A percentile compares a stretch with the other conserved stretches of the same genome.
Evolutionary conservation across 139 green algal species (phyloP).

Genomic region (Coelastrella sp.): DNA sequence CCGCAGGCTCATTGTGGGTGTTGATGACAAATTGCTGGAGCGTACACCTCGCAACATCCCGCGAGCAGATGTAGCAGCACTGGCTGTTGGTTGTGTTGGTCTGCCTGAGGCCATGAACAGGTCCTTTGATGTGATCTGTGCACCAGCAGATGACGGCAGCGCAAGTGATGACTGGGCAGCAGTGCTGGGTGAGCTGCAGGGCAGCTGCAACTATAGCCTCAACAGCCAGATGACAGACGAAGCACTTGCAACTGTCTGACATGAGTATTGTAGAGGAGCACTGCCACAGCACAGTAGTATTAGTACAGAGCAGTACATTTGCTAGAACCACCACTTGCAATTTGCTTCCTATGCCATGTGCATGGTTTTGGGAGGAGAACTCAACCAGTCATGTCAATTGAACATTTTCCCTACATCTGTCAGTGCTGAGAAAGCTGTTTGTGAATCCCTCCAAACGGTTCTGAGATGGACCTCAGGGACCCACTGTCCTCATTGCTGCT

Average conservation of each 20-base stretch:
- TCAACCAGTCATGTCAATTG: no score
- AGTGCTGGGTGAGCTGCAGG: constrained; percentile 17
- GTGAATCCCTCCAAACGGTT: no score
- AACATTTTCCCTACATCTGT: no score
- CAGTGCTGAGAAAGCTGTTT: no score
- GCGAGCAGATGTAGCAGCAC: constrained; percentile 80
- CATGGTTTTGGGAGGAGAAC: no score
- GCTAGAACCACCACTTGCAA: no score
- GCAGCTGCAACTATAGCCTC: constrained; percentile 67
- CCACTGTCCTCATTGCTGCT: no score
- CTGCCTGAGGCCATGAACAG: constrained; percentile 34
- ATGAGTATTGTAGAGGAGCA: no score
- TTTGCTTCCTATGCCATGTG: no score
- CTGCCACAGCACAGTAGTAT: no score
- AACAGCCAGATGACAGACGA: constrained; percentile 53
- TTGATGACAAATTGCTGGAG: constrained; percentile 84
- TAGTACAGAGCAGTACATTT: no score
- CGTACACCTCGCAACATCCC: constrained; percentile 68
- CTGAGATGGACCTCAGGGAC: no score
- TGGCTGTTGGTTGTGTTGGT: constrained; percentile 43
- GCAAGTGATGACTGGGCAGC: background rate
- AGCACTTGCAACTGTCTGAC: constrained; percentile 10
- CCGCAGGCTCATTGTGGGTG: constrained; percentile 76
- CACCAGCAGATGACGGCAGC: constrained; percentile 17
- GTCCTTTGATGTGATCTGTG: constrained; percentile 40